A percentile compares a stretch with the other conserved stretches of the same genome.
Conservation (phyloP, 495 filamentous ascomycete species). For the Neurospora hispaniola region DNA sequence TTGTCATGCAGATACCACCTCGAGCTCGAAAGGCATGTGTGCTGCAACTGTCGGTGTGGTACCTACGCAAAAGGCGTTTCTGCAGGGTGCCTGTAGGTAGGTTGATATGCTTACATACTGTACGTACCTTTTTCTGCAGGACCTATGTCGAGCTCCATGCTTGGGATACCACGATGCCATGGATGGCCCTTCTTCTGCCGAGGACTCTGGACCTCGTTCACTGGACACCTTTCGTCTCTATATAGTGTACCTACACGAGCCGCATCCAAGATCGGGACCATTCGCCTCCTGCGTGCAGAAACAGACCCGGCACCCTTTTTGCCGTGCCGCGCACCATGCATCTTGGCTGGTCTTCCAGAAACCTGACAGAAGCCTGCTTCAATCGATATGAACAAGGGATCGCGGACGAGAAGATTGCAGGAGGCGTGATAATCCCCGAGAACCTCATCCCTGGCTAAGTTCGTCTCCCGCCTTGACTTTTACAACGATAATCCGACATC, state of each 20-base stretch:
- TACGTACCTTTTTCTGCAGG: neutral
- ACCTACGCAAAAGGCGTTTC: neutral
- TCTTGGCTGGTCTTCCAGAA: slow-evolving; percentile 12
- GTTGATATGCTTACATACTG: neutral
- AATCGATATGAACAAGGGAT: neutral
- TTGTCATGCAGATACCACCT: neutral
- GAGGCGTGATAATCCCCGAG: neutral
- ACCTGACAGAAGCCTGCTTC: slow-evolving; percentile 4
- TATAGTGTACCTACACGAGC: neutral
- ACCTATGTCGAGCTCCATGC: neutral
- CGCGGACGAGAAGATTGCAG: neutral
- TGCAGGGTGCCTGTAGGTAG: neutral
- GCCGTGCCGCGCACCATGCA: slow-evolving; percentile 2
- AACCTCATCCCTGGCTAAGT: neutral
- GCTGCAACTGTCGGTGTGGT: neutral
- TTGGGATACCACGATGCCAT: neutral
- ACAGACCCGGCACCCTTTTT: neutral
- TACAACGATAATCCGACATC: neutral
- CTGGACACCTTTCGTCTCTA: neutral
- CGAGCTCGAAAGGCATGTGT: neutral
- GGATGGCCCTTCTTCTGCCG: neutral
- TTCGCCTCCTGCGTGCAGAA: neutral
- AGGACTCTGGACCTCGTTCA: neutral
- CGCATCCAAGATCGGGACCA: neutral
- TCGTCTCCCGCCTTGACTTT: neutral